Percentiles rank a stretch among this genome's conserved stretches.
phyloP scores from a whole-genome alignment of 345 rosid genomes.

The Capsella bursapastoris region DNA sequence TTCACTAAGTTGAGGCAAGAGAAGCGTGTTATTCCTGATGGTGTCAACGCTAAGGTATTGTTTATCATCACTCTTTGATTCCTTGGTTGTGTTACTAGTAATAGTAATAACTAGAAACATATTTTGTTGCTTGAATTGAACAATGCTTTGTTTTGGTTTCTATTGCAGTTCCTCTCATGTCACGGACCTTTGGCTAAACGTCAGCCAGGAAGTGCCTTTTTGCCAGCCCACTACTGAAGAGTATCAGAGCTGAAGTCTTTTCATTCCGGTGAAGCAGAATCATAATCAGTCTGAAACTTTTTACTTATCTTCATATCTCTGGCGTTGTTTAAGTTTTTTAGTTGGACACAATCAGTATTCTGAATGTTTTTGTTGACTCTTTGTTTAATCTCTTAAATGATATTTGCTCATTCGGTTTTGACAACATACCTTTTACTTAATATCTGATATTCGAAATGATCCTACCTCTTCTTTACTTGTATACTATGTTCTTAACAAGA shows the following conservation, averaged over 20 bases:
- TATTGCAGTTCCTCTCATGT: slow-evolving; percentile 67
- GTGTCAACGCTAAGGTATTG: slow-evolving; percentile 73
- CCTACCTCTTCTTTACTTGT: neutral
- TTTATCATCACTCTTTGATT: neutral
- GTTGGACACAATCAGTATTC: slow-evolving; percentile 29
- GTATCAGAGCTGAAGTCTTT: slow-evolving; percentile 15
- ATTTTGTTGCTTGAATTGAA: neutral
- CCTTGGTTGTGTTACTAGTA: neutral
- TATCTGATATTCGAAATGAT: neutral
- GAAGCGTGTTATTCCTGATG: slow-evolving; percentile 65
- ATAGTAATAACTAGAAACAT: neutral
- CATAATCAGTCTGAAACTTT: slow-evolving; percentile 31
- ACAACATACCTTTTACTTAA: neutral
- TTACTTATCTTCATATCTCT: slow-evolving; percentile 16
- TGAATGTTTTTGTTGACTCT: slow-evolving; percentile 16
- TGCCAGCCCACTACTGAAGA: slow-evolving; percentile 50
- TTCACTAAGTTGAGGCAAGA: slow-evolving; percentile 61
- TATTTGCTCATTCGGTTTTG: neutral
- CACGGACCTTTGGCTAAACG: slow-evolving; percentile 73
- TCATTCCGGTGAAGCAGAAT: slow-evolving; percentile 24
- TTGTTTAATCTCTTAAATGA: slow-evolving; percentile 16
- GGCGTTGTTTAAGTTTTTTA: slow-evolving; percentile 15
- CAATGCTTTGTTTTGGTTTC: neutral
- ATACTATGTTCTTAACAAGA: neutral
- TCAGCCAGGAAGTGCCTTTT: slow-evolving; percentile 66